A percentile compares a stretch with the other conserved stretches of the same genome.
phyloP scores from a whole-genome alignment of 768 basidiomycete species.

The Termitomyces sp. region DNA sequence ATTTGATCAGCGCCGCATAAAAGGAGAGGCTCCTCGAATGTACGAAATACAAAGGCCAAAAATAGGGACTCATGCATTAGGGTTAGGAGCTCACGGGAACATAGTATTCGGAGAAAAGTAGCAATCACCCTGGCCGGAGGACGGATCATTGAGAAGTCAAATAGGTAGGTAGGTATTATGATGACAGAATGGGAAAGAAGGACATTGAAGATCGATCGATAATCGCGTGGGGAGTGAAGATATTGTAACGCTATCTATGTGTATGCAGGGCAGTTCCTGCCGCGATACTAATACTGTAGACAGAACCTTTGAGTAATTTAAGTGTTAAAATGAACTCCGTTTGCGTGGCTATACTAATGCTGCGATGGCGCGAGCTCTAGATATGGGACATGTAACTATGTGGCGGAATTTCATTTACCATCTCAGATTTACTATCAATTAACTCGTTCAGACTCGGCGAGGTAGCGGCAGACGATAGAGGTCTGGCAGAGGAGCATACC shows the following conservation, averaged over 20 bases:
- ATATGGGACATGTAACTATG: neutral
- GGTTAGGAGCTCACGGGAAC: neutral
- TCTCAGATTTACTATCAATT: neutral
- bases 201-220: neutral
- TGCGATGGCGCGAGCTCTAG: neutral
- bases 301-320: neutral
- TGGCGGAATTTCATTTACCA: neutral
- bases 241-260: too few species aligned
- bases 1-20: neutral
- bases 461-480: neutral
- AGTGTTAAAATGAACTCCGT: neutral
- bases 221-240: neutral
- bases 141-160: neutral
- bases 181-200: neutral
- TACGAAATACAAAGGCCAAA: neutral
- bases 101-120: neutral
- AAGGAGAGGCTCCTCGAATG: neutral
- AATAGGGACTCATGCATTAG: too few species aligned
- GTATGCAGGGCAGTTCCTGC: neutral
- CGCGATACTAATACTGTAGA: neutral
- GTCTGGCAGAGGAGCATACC: neutral
- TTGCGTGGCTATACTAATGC: neutral
- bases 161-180: neutral
- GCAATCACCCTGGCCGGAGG: neutral
- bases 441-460: neutral